Evolutionary conservation across 208 protist species (phyloP), one percentile per base, ranked within the genome.

Genomic region (Crithidia brevicula): DNA sequence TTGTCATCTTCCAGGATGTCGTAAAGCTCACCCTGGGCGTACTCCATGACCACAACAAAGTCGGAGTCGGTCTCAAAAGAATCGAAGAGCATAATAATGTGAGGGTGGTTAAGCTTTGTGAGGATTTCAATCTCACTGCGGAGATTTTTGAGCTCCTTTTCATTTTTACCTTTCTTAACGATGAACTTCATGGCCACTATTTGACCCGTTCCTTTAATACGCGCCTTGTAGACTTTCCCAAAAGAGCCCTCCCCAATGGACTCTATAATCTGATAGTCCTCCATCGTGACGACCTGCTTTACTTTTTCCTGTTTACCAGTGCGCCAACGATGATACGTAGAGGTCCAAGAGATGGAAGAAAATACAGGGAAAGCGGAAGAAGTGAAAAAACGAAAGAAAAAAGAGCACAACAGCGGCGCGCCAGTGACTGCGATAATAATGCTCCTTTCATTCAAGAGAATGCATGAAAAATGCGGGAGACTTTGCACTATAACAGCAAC

Each of bases 111-210:
- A 22, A 99, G 74, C 40, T 91, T 93, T 3, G 83, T 96, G 61
- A 99, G 78, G 60, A 99, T 99, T 31, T 98, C 94, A 28, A 99
- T 98, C 71, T 99, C 98, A 57, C 86, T 90, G 23, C 94, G 82
- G 22, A 99, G 69, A 45, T 87, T 97, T 7, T 88, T 79, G 22
- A 98, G 83, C 64, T 98, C 96, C 51, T 98, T 97, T 20, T 98
- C 89, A 51, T 90, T 96, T 76, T 98, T 98, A 1, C 93, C 92
- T 30, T 89, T 97, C 58, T 99, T 99, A 20, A 85, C 45, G 50
- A 99, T 99, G 62, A 98, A 98, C 77, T 99, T 99, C 75, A 99
- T 96, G n/a, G 98, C 98, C n/a, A 99, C 97, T 50, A 98, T 82
- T 59, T 98, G 89, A 1, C 94, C 92, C 11, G 94, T 98, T 34